phyloP scores from a whole-genome alignment of 2,329 filamentous ascomycete genomes.

The Zopfia rhizophila region DNA sequence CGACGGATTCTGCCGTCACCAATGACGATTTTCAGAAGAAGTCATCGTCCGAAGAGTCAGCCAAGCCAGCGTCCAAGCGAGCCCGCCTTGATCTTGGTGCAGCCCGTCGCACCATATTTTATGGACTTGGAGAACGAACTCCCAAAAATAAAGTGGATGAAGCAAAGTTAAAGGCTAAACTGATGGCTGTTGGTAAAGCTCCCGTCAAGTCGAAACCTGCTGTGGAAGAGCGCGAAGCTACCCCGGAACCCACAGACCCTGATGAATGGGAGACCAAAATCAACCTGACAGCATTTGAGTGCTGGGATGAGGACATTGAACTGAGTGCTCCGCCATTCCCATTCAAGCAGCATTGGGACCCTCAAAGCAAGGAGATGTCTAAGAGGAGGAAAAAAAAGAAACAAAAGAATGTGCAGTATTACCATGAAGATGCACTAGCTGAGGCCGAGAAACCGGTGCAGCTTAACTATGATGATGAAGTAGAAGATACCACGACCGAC shows the following conservation, averaged over 20 bases:
- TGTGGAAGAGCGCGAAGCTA: constrained; percentile 26
- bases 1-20: too few species aligned
- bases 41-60: too few species aligned
- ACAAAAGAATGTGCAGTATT: constrained; percentile 59
- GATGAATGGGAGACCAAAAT: constrained; percentile 81
- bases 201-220: constrained; percentile 23
- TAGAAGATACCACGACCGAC: constrained; percentile 34
- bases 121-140: too few species aligned
- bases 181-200: constrained; percentile 60
- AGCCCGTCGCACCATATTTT: too few species aligned
- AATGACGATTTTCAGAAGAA: too few species aligned
- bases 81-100: too few species aligned
- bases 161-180: constrained; percentile 67
- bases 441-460: constrained; percentile 26
- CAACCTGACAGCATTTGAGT: constrained; percentile 82
- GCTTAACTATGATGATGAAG: constrained; percentile 58
- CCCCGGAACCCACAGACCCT: constrained; percentile 55
- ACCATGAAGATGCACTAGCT: too few species aligned
- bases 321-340: constrained; percentile 86
- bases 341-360: constrained; percentile 89
- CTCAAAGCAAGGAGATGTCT: constrained; percentile 69
- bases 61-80: too few species aligned
- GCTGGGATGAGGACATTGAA: constrained; percentile 66
- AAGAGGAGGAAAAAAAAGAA: constrained; percentile 69
- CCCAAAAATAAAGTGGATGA: constrained; percentile 78